Evolutionary conservation across 768 basidiomycete species (phyloP), one percentile per base, ranked within the genome.

Genomic region (Amanita muscaria): DNA sequence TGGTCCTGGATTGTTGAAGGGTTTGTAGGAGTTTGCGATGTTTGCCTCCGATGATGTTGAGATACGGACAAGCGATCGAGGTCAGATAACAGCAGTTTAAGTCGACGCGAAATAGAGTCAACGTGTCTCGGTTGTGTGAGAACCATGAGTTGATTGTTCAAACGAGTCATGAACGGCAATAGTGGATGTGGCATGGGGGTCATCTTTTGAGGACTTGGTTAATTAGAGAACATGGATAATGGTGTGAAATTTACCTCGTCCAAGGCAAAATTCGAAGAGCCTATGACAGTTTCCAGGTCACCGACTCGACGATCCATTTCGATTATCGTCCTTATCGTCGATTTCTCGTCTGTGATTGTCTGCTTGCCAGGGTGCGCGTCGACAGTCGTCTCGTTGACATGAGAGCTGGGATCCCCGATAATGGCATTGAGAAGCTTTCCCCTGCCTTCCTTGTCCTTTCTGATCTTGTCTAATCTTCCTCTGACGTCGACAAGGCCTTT

Each of bases 81-180:
- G 62, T 99, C 96, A 1, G 91, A 83, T 11, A 94, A 72, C 14
- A 98, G 76, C 6, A 97, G 68, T 56, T 98, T 99, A 49, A 98
- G 76, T 4, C 94, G 82, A 4, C 94, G 79, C 2, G 93, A 93
- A 50, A 97, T 86, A 9, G 90, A 87, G 62, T 99, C 96, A 40
- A 98, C 82, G 57, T 98, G 92, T 12, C 93, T 80, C 0, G 96
- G 94, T 65, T 97, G 92, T 0, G 94, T 88, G 36, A 99, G 79
- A 12, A 97, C 70, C 5, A 81, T 77, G 18, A 98, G 68, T 59
- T 96, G 91, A 16, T 79, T 78, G 56, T 88, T 90, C 34, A 97
- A 77, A 34, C 87, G 79, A 14, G 77, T 76, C 42, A 97, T 72
- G 39, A 88, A 75, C 0, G 88, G 83, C 3, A 96, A 66, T n/a